Base-by-base conservation (phyloP, 331 rosid genomes). In the Prunus yedoensis region DNA sequence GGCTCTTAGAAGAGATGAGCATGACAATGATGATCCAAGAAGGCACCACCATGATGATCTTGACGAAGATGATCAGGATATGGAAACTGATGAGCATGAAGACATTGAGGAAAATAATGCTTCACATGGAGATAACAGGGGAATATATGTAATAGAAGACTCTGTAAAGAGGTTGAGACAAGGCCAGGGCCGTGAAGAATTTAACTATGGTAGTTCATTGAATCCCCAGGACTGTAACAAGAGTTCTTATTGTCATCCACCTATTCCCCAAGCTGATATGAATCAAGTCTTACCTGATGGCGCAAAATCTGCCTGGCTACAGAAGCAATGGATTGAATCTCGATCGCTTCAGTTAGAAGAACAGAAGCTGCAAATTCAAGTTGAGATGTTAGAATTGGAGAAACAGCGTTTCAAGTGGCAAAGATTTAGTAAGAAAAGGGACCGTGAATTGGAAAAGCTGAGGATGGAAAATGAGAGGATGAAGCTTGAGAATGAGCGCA, bases 381-480 rank as follows among this genome's bases (percentile, higher is more conserved):
- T 78, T 67, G 96, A 90, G 86, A 83, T 83, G 90, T 69, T 90
- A 82, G 97, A 91, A 78, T 76, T 94, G 66, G 94, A 89, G 88
- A 89, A 83, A 79, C 90, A 94, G 50, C 88, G 82, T 67, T 79
- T 88, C 67, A 91, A 88, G 83, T 94, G 96, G 98, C 86, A 91
- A 86, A 90, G 82, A 78, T 85, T 89, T 79, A 83, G 89, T 77
- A 86, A 85, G 90, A 91, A 88, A 83, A 83, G 89, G 68, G 98
- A 94, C 83, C 85, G 81, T 4, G 97, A 90, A 77, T 76, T 94
- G 88, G 96, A 94, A 78, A 86, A 85, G 89, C 47, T 90, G 87
- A 89, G 87, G 85, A 74, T 90, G 91, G 93, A 83, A 74, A 94
- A 94, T 52, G 96, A 88, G 76, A 91, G 89, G 79, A 88, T 94